These are phyloP conservation scores for Sanguinoderma infundibulare DNA, from an alignment of 1,284 basidiomycete species.

Conservation along the genomic window DNA sequence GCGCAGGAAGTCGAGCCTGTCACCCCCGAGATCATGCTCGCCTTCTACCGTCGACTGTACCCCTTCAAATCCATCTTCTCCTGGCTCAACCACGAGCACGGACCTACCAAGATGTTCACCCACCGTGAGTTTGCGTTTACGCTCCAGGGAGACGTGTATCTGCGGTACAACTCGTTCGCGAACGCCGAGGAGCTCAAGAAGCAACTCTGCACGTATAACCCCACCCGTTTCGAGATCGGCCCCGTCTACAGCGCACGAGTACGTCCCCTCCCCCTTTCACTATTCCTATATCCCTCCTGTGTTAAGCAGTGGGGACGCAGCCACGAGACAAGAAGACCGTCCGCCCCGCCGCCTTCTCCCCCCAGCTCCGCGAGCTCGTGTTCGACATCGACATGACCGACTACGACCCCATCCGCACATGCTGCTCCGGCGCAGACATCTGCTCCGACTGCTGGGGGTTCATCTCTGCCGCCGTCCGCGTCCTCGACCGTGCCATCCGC, in stretches of 20 bases:
- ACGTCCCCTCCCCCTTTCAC: background rate
- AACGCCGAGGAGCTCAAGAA: constrained; percentile 91
- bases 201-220: constrained; percentile 83
- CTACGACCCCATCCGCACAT: constrained; percentile 95
- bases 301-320: constrained; percentile 42
- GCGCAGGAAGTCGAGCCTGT: constrained; percentile 25
- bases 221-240: constrained; percentile 96
- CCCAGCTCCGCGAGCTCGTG: constrained; percentile 90
- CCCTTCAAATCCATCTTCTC: constrained; percentile 93
- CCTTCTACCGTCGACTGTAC: constrained; percentile 92
- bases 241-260: constrained; percentile 91
- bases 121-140: constrained; percentile 99
- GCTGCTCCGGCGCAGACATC: constrained; percentile 92
- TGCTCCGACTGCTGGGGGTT: constrained; percentile 95
- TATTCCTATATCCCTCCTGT: background rate
- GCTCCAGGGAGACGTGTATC: constrained; percentile 88
- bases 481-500: constrained; percentile 82
- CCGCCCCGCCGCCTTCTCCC: constrained; percentile 76
- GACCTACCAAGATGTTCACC: constrained; percentile 78
- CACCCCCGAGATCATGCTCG: constrained; percentile 63
- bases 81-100: constrained; percentile 94
- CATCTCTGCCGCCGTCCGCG: constrained; percentile 91
- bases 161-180: constrained; percentile 94
- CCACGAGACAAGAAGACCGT: constrained; percentile 92
- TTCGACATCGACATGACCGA: constrained; percentile 99